These are phyloP conservation scores for Pelargonium australe DNA, from an alignment of 441 rosid species.

Conservation along the genomic window DNA sequence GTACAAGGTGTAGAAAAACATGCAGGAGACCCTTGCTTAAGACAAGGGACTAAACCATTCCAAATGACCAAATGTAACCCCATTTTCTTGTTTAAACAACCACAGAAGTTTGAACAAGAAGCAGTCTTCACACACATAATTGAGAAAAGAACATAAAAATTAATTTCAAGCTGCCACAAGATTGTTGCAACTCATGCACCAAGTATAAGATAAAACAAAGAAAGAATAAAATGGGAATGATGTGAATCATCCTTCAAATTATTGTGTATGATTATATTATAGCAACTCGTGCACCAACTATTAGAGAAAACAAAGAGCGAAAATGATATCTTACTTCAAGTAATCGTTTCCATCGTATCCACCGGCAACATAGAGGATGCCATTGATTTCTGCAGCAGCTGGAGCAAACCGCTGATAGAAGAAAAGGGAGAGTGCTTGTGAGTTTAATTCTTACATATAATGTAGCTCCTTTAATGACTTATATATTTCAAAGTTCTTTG, in stretches of 20 bases:
- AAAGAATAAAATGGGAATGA: neutral
- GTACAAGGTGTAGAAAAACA: too few species aligned
- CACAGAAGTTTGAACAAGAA: too few species aligned
- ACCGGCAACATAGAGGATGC: slow-evolving; percentile 35
- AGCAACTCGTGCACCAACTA: neutral
- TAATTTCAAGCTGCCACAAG: neutral
- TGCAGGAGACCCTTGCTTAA: too few species aligned
- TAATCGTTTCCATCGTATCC: slow-evolving; percentile 31
- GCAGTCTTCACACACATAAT: too few species aligned
- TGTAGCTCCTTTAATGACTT: neutral
- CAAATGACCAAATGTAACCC: too few species aligned
- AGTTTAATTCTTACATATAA: neutral
- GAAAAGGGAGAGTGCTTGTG: slow-evolving; percentile 1
- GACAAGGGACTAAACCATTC: too few species aligned
- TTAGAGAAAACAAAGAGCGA: neutral
- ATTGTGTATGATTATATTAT: neutral
- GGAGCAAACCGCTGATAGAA: slow-evolving; percentile 33
- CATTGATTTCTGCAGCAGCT: slow-evolving; percentile 34
- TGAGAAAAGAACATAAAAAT: too few species aligned
- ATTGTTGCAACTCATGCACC: neutral
- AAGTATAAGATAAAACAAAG: neutral
- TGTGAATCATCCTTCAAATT: too few species aligned
- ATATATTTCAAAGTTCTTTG: neutral
- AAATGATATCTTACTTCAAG: slow-evolving; percentile 30
- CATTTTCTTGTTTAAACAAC: too few species aligned